Evolutionary conservation across 2,329 filamentous ascomycete genomes (phyloP).

Genomic region (Claviceps sp.): DNA sequence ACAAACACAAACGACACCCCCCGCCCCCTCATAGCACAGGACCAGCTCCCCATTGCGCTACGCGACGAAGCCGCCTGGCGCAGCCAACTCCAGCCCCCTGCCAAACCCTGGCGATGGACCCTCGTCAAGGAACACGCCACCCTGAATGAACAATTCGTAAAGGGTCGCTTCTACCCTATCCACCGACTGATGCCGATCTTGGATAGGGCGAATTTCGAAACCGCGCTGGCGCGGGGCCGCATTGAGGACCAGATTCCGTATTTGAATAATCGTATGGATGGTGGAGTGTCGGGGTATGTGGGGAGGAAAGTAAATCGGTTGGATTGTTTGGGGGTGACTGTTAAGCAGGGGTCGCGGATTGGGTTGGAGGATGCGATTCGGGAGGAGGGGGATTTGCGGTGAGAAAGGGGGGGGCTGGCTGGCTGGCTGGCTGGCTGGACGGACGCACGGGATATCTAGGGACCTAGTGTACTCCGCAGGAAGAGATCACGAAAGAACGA

Average conservation of each 20-base stretch:
- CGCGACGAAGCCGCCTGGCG: slow-evolving; percentile 28
- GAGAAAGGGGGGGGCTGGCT: background rate
- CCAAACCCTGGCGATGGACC: slow-evolving; percentile 23
- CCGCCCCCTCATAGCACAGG: slow-evolving; percentile 18
- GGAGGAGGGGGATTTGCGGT: slow-evolving; percentile 15
- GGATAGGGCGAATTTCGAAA: slow-evolving; percentile 24
- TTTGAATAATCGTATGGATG: slow-evolving; percentile 40
- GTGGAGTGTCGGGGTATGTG: slow-evolving; percentile 23
- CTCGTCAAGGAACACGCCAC: slow-evolving; percentile 32
- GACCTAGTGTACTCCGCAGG: too few relatives aligned
- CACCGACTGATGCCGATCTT: slow-evolving; percentile 37
- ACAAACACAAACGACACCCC: slow-evolving; percentile 11
- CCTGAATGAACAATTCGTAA: slow-evolving; percentile 33
- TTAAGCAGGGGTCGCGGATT: slow-evolving; percentile 23
- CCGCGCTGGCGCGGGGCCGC: slow-evolving; percentile 22
- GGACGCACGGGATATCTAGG: background rate
- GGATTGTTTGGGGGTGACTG: slow-evolving; percentile 29
- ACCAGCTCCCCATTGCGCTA: slow-evolving; percentile 27
- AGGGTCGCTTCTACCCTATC: slow-evolving; percentile 47
- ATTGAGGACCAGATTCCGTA: slow-evolving; percentile 32
- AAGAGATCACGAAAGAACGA: too few relatives aligned
- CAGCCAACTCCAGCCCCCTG: slow-evolving; percentile 19
- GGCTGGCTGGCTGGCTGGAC: too few relatives aligned
- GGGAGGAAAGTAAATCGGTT: slow-evolving; percentile 26
- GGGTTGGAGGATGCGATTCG: slow-evolving; percentile 22